Base-by-base conservation (phyloP, 345 rosid genomes). In the Reutealis trisperma region DNA sequence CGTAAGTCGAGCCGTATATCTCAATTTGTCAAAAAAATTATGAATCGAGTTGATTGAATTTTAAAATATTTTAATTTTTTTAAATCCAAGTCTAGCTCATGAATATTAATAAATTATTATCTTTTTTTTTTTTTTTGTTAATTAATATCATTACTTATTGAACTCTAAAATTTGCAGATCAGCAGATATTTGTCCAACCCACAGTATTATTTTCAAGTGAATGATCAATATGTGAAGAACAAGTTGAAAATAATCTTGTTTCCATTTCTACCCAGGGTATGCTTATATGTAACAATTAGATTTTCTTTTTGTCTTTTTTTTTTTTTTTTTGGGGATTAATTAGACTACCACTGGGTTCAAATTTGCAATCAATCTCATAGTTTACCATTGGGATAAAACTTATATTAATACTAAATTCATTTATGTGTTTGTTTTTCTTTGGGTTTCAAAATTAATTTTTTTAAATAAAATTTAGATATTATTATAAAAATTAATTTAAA, bases 261-360 rank as follows among this genome's bases (percentile, higher is more conserved):
- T 19, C 82, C 82, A 25, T 79, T 79, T 44, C 75, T 75, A 21
- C 65, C 75, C 75, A 60, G 58, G 78, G 82, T 75, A 68, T 9
- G 70, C 24, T 0, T 18, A 47, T 10, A 47, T 14, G 1, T 47
- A 24, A 8, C 16, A 24, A 10, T 30, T 24, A 7, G 16, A 5
- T 18, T 52, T 30, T 52, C 9, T 70, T 22, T 14, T 4, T 1
- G 9, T 51, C 16, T 5, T 70, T 47, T 12, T 63, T 47, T 24
- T 6, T 18, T 8, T 2, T 1, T 0, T 18, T 63, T 25, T 25
- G 27, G 7, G 5, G 13, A 19, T 3, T 63, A 3, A 10, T 30
- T 2, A 27, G 1, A 27, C 1, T 27, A 0, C 30, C 30, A 27
- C 30, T 27, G 30, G 30, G 30, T 27, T 27, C 30, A 27, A 0